Percentiles rank a stretch among this genome's conserved stretches.
These are phyloP conservation scores for Begonia loranthoides DNA, from an alignment of 306 rosid genomes.

Conservation along the genomic window DNA sequence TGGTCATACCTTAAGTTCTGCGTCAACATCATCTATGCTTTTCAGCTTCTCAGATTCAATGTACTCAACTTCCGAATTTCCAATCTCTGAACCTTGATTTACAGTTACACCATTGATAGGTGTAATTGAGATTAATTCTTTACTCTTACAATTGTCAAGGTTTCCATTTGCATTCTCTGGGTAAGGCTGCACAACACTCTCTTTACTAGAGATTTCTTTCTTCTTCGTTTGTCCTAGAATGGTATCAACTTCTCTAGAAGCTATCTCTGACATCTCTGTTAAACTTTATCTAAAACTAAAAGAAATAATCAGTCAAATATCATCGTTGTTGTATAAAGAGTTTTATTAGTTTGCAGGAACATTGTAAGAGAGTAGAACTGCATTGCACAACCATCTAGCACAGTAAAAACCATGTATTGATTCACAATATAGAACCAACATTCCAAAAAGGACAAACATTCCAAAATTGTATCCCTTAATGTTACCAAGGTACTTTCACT, in stretches of 20 bases:
- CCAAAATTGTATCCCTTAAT: no score
- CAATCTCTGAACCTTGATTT: conserved; percentile 37
- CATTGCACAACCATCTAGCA: no score
- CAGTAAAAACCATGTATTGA: no score
- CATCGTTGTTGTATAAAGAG: neutral
- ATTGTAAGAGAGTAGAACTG: neutral
- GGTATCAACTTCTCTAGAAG: conserved; percentile 62
- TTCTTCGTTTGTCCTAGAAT: conserved; percentile 58
- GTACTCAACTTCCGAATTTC: conserved; percentile 68
- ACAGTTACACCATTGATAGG: conserved; percentile 51
- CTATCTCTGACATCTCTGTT: conserved; percentile 66
- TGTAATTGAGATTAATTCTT: conserved; percentile 29
- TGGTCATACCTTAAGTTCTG: conserved; percentile 55
- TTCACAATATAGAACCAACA: no score
- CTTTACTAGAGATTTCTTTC: conserved; percentile 55
- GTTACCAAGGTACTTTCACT: no score
- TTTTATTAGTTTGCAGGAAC: neutral
- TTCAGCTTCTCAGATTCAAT: conserved; percentile 73
- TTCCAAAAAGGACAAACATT: no score
- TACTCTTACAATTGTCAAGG: conserved; percentile 39
- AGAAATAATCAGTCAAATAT: neutral
- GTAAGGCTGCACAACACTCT: conserved; percentile 29
- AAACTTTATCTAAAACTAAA: neutral
- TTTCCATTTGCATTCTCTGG: conserved; percentile 41
- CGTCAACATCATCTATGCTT: conserved; percentile 58